Conservation (phyloP, 768 basidiomycete species). For the Russula compacta region DNA sequence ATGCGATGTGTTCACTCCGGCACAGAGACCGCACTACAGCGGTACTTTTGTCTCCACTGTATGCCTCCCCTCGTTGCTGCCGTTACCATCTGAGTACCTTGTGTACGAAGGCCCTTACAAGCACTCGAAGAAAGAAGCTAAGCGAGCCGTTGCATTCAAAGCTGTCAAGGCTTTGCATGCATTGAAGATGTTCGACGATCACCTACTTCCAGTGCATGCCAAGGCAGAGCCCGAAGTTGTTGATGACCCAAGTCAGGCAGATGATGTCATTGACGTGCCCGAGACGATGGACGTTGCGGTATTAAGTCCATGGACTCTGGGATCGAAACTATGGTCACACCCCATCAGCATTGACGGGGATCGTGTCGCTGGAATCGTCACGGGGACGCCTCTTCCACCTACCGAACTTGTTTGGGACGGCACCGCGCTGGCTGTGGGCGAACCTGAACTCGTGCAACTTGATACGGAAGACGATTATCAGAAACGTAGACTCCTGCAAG, state of each 20-base stretch:
- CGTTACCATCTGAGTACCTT: constrained; percentile 46
- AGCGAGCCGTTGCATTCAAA: constrained; percentile 71
- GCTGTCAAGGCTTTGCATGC: constrained; percentile 62
- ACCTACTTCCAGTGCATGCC: constrained; percentile 62
- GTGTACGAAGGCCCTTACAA: constrained; percentile 49
- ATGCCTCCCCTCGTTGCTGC: constrained; percentile 58
- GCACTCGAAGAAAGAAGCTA: constrained; percentile 71
- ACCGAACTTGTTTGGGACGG: constrained; percentile 35
- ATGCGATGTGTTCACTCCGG: constrained; percentile 56
- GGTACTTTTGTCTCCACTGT: constrained; percentile 52
- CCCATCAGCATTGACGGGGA: constrained; percentile 42
- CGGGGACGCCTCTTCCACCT: constrained; percentile 47
- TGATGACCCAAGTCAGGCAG: constrained; percentile 39
- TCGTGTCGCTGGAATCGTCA: constrained; percentile 52
- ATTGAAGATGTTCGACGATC: constrained; percentile 74
- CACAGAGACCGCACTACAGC: constrained; percentile 49
- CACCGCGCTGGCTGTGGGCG: constrained; percentile 29
- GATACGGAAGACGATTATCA: constrained; percentile 37
- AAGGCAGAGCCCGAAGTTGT: constrained; percentile 43
- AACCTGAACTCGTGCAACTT: constrained; percentile 32
- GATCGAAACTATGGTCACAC: constrained; percentile 54
- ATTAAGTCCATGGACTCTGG: constrained; percentile 57
- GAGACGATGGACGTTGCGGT: constrained; percentile 51
- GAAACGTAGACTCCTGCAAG: constrained; percentile 46
- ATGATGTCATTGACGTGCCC: constrained; percentile 39